Evolutionary conservation across 352 stramenopile genomes (phyloP), one percentile per base, ranked within the genome.

Genomic region (Phytopythium aichiense): DNA sequence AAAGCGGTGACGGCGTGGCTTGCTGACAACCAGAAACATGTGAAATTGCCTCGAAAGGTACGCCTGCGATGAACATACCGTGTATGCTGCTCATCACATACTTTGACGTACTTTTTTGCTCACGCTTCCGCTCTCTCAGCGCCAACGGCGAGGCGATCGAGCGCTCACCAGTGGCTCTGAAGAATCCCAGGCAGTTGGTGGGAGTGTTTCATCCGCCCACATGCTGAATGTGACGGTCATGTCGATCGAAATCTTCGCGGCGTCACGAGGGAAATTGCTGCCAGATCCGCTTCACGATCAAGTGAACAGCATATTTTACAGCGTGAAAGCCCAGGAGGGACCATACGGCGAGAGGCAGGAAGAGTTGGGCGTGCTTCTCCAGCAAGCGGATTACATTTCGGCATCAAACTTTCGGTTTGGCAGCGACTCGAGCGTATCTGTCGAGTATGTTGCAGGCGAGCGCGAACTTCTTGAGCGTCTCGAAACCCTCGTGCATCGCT

Each of bases 181-280:
- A 50, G 40, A 52, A 12, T 60, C 55, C 7, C 55, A 60, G 18
- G 28, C 30, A n/a, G 37, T 16, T 15, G 38, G 22, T 7, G 16
- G 23, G 7, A 52, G 61, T 40, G 64, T 51, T 1, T 70, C 71
- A 1, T 69, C 61, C 25, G 60, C 71, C 0, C 69, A 73, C 20
- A 66, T 76, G 25, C 89, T 83, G 5, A 94, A 93, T 63, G 56
- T 96, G 15, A 95, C 87, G 3, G 67, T 91, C 28, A 50, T 96
- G 22, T 93, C 86, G 9, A 61, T 96, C 30, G 88, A 96, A 58
- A 61, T 94, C 11, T 85, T 87, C 66, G 77, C 79, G 0, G 63
- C 64, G 40, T 89, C 83, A 2, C 70, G 81, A 52, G 76, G 74
- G 4, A 71, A 50, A n/a, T 65, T 95, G 43, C 69, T 92, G 1